phyloP scores from a whole-genome alignment of 352 stramenopile genomes.

The Phytophthora fragariaefolia region DNA sequence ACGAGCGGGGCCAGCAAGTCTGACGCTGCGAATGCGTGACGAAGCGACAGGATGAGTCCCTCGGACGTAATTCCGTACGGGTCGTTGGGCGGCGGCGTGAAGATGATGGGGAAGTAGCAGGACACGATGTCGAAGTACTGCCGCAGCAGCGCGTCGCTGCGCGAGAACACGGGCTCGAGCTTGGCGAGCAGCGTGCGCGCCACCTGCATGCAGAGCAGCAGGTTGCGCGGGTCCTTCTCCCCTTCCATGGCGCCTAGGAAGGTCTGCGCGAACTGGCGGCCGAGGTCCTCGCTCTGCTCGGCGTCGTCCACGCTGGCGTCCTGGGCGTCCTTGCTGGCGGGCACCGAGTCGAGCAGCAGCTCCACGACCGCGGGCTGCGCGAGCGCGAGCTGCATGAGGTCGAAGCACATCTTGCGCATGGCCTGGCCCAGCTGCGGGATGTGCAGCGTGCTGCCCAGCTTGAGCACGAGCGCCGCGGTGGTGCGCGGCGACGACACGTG shows the following conservation, averaged over 20 bases:
- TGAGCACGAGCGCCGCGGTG: constrained; percentile 68
- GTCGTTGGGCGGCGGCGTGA: constrained; percentile 90
- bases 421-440: constrained; percentile 84
- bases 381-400: constrained; percentile 79
- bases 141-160: constrained; percentile 70
- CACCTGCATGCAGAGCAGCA: constrained; percentile 83
- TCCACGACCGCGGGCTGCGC: constrained; percentile 62
- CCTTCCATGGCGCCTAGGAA: constrained; percentile 89
- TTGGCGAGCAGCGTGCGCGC: constrained; percentile 62
- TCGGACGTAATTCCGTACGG: constrained; percentile 92
- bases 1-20: constrained; percentile 82
- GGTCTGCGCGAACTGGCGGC: constrained; percentile 64
- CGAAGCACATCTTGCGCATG: constrained; percentile 89
- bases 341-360: constrained; percentile 46
- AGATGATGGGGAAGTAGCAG: constrained; percentile 94
- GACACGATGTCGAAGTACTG: constrained; percentile 92
- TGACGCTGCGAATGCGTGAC: constrained; percentile 78
- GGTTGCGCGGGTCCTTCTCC: constrained; percentile 91
- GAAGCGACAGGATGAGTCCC: constrained; percentile 80
- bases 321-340: constrained; percentile 26
- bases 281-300: constrained; percentile 45
- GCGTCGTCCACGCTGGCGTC: constrained; percentile 30
- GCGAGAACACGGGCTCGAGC: constrained; percentile 68
- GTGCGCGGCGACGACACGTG: constrained; percentile 58
- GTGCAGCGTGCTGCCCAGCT: constrained; percentile 69